These are phyloP conservation scores for Pichia sp. DNA, from an alignment of 1,139 yeast species.

Conservation along the genomic window DNA sequence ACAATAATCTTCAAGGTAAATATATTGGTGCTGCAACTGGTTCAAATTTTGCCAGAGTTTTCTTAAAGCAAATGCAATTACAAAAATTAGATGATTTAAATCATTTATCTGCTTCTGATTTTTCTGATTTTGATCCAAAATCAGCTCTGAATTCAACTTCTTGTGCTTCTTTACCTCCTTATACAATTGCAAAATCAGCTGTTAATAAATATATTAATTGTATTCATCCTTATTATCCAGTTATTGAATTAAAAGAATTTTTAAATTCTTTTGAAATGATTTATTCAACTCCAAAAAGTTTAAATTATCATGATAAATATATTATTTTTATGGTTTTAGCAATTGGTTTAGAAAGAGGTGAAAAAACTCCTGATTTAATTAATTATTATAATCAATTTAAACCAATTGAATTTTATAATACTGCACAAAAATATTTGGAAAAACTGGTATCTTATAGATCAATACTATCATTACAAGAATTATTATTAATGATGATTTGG, in stretches of 20 bases:
- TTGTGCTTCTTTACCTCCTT: constrained; percentile 21
- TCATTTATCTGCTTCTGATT: constrained; percentile 7
- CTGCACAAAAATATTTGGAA: constrained; percentile 19
- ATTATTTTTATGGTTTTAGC: constrained; percentile 21
- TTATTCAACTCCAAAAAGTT: constrained; percentile 11
- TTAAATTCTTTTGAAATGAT: constrained; percentile 9
- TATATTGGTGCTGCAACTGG: constrained; percentile 26
- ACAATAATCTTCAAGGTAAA: constrained; percentile 15
- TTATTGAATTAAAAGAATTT: constrained; percentile 15
- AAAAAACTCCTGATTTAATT: constrained; percentile 2
- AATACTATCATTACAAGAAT: constrained; percentile 17
- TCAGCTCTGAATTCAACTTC: constrained; percentile 11
- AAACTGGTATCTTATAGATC: constrained; percentile 15
- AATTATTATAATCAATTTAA: constrained; percentile 16
- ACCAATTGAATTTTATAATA: constrained; percentile 20
- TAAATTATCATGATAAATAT: constrained; percentile 19
- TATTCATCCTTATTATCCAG: constrained; percentile 18
- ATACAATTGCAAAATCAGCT: constrained; percentile 12
- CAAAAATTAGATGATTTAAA: constrained; percentile 16
- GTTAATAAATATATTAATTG: constrained; percentile 16
- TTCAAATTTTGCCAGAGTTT: constrained; percentile 20
- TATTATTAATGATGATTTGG: constrained; percentile 21
- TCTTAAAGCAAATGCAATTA: constrained; percentile 20
- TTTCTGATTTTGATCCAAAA: constrained; percentile 13
- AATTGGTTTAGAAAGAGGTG: constrained; percentile 14